Conservation (phyloP, 768 basidiomycete species). For the Filobasidium floriforme region DNA sequence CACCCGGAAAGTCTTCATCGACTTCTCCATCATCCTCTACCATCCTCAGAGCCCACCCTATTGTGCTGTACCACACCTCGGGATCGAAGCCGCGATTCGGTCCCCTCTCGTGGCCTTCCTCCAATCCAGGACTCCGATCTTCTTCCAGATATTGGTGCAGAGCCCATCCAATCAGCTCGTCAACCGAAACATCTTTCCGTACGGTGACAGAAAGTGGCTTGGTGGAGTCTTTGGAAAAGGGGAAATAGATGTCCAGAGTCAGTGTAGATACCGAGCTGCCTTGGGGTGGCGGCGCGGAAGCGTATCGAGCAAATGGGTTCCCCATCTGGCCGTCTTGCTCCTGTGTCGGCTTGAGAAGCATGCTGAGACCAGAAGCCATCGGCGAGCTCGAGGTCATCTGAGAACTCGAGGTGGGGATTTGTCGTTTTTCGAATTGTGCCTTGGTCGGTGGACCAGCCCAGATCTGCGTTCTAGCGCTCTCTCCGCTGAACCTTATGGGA, state of each 20-base stretch:
- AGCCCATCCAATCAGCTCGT: slow-evolving; percentile 90
- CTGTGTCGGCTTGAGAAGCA: slow-evolving; percentile 61
- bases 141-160: slow-evolving; percentile 92
- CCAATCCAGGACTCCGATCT: slow-evolving; percentile 66
- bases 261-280: slow-evolving; percentile 55
- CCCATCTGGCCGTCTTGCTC: slow-evolving; percentile 40
- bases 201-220: slow-evolving; percentile 67
- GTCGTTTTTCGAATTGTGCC: slow-evolving; percentile 31
- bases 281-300: slow-evolving; percentile 70
- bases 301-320: slow-evolving; percentile 81
- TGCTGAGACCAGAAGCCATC: slow-evolving; percentile 58
- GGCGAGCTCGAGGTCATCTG: slow-evolving; percentile 13
- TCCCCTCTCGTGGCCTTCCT: slow-evolving; percentile 52
- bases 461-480: slow-evolving; percentile 19
- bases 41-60: slow-evolving; percentile 87
- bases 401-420: slow-evolving; percentile 13
- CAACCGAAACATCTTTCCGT: slow-evolving; percentile 78
- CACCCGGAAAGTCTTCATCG: slow-evolving; percentile 96
- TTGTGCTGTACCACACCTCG: slow-evolving; percentile 58
- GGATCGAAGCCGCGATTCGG: slow-evolving; percentile 60
- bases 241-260: slow-evolving; percentile 74
- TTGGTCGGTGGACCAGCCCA: slow-evolving; percentile 16
- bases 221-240: slow-evolving; percentile 56
- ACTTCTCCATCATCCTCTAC: slow-evolving; percentile 97
- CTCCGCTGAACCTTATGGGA: slow-evolving; percentile 25